Conservation (phyloP, 2,329 filamentous ascomycete genomes). For the Aspergillus pseudoglaucus region DNA sequence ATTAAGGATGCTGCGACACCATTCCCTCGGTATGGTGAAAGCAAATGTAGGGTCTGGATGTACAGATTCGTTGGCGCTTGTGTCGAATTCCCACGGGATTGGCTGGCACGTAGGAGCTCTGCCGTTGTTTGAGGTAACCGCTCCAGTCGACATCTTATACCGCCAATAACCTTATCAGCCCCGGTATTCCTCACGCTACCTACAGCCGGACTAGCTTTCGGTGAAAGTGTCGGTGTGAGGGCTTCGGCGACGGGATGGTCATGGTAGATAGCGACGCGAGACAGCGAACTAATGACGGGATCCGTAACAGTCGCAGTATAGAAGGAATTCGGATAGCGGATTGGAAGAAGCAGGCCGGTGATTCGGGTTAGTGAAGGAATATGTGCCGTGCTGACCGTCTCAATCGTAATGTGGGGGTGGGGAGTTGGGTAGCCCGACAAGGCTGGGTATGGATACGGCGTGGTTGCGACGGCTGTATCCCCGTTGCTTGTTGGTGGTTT, state of each 20-base stretch:
- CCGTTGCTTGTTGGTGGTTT: constrained; percentile 13
- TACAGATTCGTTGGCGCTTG: constrained; percentile 45
- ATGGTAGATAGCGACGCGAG: constrained; percentile 55
- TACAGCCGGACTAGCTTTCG: constrained; percentile 5
- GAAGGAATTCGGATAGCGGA: constrained; percentile 56
- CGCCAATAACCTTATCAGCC: constrained; percentile 41
- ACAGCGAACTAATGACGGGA: constrained; percentile 46
- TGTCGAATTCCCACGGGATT: constrained; percentile 3
- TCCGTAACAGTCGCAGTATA: constrained; percentile 56
- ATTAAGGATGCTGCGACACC: constrained; percentile 54
- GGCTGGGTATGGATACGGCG: constrained; percentile 23
- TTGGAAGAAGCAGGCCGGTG: constrained; percentile 53
- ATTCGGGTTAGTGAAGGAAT: constrained; percentile 53
- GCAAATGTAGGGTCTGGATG: constrained; percentile 54
- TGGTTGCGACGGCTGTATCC: constrained; percentile 23
- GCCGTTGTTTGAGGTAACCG: constrained; percentile 16
- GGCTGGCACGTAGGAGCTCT: constrained; percentile 1
- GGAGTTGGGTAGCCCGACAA: constrained; percentile 25
- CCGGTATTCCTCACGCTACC: constrained; percentile 16
- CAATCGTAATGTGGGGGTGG: constrained; percentile 48
- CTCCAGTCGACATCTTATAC: constrained; percentile 44
- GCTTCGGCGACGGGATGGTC: constrained; percentile 34
- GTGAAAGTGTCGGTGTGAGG: constrained; percentile 9
- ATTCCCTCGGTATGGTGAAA: constrained; percentile 53
- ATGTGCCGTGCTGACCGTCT: constrained; percentile 47